Evolutionary conservation across 2,329 filamentous ascomycete genomes (phyloP), one percentile per base, ranked within the genome.

Genomic region (Talaromyces sp.): DNA sequence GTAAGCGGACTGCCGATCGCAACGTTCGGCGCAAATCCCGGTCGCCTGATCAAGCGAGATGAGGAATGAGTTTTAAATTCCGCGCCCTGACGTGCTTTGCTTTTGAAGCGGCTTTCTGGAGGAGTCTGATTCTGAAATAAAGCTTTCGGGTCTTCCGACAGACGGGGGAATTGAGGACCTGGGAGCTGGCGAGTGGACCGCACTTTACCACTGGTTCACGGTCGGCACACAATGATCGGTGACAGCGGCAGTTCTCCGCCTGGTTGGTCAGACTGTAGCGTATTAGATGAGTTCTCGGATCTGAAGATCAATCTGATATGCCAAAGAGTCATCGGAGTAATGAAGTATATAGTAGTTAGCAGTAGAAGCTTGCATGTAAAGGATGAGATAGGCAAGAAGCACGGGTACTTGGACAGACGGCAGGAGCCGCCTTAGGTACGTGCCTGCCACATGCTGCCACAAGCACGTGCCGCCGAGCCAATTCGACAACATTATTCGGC

Each of bases 1-100:
- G n/a, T 43, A 58, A 24, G 35, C 27, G 39, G 22, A 58, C 56
- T 43, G 56, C 56, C 56, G 56, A 58, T 58, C 56, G 56, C 39
- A 58, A 41, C 56, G 39, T 43, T 16, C 2, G 16, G 35, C 19
- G 56, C 56, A 58, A 58, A 58, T 58, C 56, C 56, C 56, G 56
- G 56, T 58, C 56, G 56, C 19, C 39, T 37, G 22, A 43, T n/a
- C 56, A 43, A 31, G 27, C n/a, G 16, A 24, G 35, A 24, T 43
- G 56, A 58, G 10, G 19, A 13, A 41, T 58, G 9, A 41, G 56
- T n/a, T 24, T 43, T 6, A 37, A 27, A n/a, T 24, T 58, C 6
- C 56, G 50, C n/a, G 13, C 22, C 9, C 37, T 45, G 14, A 27
- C 56, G 22, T 27, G 56, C 37, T 59, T n/a, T 31, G 14, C 10